These are phyloP conservation scores for Macrolepiota dolichaula DNA, from an alignment of 768 basidiomycete species.

Conservation along the genomic window DNA sequence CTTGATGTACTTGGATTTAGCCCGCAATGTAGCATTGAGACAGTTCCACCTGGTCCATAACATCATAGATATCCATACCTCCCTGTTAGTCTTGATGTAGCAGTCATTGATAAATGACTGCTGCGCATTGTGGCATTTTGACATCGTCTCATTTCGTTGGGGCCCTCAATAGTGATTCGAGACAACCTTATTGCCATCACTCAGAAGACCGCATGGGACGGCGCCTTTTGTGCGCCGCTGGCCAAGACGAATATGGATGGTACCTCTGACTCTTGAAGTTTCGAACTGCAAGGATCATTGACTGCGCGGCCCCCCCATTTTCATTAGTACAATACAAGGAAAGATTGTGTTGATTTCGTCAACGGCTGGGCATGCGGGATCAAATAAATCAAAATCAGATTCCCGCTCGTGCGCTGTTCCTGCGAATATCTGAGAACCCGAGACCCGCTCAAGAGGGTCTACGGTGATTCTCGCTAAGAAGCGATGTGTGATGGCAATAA, in stretches of 20 bases:
- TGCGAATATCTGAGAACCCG: background rate
- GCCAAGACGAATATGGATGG: background rate
- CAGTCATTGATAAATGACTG: conserved; percentile 1
- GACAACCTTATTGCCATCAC: background rate
- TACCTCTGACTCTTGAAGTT: background rate
- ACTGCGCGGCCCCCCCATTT: background rate
- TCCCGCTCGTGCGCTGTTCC: background rate
- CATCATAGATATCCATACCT: background rate
- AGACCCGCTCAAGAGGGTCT: background rate
- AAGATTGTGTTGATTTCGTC: background rate
- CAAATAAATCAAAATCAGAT: background rate
- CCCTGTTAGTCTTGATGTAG: background rate
- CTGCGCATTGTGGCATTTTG: conserved; percentile 3
- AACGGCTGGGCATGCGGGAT: background rate
- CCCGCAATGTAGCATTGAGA: background rate
- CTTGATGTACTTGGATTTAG: background rate
- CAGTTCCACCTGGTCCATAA: background rate
- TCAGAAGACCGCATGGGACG: background rate
- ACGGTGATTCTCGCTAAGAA: conserved; percentile 12
- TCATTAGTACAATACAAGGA: background rate
- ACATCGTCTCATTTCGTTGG: conserved; percentile 3
- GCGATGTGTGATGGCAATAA: background rate
- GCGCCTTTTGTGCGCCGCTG: background rate
- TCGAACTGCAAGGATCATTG: conserved; percentile 3
- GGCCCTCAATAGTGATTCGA: background rate